A percentile compares a stretch with the other conserved stretches of the same genome.
Evolutionary conservation across 352 stramenopile species (phyloP).

Genomic region (Globisporangium okanoganense): DNA sequence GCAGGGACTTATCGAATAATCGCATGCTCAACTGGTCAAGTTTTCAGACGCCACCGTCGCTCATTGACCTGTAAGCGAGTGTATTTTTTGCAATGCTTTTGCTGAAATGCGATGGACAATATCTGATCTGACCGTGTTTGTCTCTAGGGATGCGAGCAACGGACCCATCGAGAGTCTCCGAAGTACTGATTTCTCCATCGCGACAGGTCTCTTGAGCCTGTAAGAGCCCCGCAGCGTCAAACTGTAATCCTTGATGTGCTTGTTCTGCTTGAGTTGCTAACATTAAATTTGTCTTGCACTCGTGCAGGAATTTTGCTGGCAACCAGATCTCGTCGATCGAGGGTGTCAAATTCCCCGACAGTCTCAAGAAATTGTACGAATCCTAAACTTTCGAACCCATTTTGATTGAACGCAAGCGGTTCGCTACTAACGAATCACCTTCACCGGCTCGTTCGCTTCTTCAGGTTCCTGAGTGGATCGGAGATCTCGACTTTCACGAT

Average conservation of each 20-base stretch:
- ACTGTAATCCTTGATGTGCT: background rate
- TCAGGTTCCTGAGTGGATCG: slow-evolving; percentile 5
- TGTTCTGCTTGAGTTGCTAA: background rate
- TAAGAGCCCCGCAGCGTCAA: background rate
- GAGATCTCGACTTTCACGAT: slow-evolving; percentile 14
- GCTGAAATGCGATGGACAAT: background rate
- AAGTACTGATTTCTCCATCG: slow-evolving; percentile 8
- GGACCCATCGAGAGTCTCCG: slow-evolving; percentile 2
- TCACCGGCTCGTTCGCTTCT: background rate
- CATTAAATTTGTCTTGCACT: background rate
- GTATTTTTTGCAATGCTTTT: background rate
- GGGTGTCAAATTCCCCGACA: slow-evolving; percentile 12
- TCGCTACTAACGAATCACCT: background rate
- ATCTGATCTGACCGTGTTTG: background rate
- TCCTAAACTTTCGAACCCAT: background rate
- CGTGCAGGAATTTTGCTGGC: slow-evolving; percentile 8
- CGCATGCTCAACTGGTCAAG: slow-evolving; percentile 11
- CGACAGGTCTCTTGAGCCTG: background rate
- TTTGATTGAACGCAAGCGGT: background rate
- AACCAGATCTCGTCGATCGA: slow-evolving; percentile 15
- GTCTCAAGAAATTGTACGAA: slow-evolving; percentile 8
- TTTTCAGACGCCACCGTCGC: background rate
- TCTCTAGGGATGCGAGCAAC: slow-evolving; percentile 5
- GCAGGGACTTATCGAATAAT: slow-evolving; percentile 13
- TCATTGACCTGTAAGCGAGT: slow-evolving; percentile 6